Evolutionary conservation across 805 yeast genomes (phyloP).

Genomic region (Zygoascus bituminiphila): DNA sequence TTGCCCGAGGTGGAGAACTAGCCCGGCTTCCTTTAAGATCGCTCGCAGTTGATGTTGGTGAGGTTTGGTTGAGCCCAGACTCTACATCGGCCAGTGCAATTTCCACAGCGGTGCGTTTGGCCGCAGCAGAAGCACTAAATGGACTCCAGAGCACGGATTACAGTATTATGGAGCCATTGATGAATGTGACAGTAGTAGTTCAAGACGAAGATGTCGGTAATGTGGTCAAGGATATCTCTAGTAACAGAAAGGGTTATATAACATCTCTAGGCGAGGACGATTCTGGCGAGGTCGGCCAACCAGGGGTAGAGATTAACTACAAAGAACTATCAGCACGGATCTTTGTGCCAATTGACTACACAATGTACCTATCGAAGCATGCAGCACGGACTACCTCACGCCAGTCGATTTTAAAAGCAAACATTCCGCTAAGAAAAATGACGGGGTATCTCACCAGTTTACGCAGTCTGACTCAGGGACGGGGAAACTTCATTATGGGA

Average conservation of each 20-base stretch:
- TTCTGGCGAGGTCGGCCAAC: neutral
- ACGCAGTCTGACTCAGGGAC: conserved; percentile 81
- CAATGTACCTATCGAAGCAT: conserved; percentile 28
- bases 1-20: conserved; percentile 37
- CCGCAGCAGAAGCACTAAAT: conserved; percentile 35
- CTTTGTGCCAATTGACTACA: conserved; percentile 67
- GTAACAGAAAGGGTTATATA: conserved; percentile 69
- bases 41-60: conserved; percentile 43
- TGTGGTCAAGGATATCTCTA: conserved; percentile 77
- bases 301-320: conserved; percentile 13
- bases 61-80: conserved; percentile 50
- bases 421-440: conserved; percentile 83
- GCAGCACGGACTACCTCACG: conserved; percentile 35
- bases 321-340: conserved; percentile 42
- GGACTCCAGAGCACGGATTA: conserved; percentile 25
- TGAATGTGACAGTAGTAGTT: conserved; percentile 64
- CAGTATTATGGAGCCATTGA: conserved; percentile 76
- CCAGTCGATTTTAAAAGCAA: conserved; percentile 50
- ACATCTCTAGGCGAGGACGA: conserved; percentile 53
- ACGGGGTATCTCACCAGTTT: conserved; percentile 74
- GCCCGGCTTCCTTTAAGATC: conserved; percentile 50
- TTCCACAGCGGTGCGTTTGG: conserved; percentile 39
- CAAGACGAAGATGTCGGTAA: conserved; percentile 68
- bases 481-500: conserved; percentile 76
- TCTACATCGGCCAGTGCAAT: conserved; percentile 33